These are phyloP conservation scores for Solanum clarkiae DNA, from an alignment of 257 asterid genomes.

Conservation along the genomic window DNA sequence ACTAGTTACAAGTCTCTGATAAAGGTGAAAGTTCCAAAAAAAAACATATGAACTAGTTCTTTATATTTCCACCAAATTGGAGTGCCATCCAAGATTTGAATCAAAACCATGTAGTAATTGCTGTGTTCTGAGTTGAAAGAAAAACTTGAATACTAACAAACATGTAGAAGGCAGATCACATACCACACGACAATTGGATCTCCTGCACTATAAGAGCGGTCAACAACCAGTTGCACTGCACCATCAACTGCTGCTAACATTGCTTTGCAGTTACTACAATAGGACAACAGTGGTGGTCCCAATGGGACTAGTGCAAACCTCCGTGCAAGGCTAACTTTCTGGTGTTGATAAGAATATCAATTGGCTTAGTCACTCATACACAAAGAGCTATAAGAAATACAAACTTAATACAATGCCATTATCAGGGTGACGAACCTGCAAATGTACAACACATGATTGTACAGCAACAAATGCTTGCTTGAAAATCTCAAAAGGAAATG, in stretches of 20 bases:
- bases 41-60: background rate
- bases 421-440: conserved; percentile 54
- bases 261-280: conserved; percentile 94
- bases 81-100: background rate
- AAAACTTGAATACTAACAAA: background rate
- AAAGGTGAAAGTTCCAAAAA: background rate
- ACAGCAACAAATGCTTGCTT: conserved; percentile 99
- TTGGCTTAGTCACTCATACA: background rate
- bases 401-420: background rate
- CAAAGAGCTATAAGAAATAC: background rate
- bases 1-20: background rate
- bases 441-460: conserved; percentile 97
- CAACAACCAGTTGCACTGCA: conserved; percentile 82
- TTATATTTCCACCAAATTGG: background rate
- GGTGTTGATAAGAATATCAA: background rate
- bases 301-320: conserved; percentile 95
- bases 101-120: background rate
- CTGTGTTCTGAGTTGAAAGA: background rate
- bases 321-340: conserved; percentile 96
- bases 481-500: conserved; percentile 87
- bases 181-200: conserved; percentile 93
- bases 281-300: conserved; percentile 82
- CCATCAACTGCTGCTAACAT: conserved; percentile 79
- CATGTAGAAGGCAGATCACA: conserved; percentile 5
- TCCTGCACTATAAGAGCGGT: conserved; percentile 72